A percentile compares a stretch with the other conserved stretches of the same genome.
These are phyloP conservation scores for Paramyrothecium sp. DNA, from an alignment of 2,329 filamentous ascomycete genomes.

Conservation along the genomic window DNA sequence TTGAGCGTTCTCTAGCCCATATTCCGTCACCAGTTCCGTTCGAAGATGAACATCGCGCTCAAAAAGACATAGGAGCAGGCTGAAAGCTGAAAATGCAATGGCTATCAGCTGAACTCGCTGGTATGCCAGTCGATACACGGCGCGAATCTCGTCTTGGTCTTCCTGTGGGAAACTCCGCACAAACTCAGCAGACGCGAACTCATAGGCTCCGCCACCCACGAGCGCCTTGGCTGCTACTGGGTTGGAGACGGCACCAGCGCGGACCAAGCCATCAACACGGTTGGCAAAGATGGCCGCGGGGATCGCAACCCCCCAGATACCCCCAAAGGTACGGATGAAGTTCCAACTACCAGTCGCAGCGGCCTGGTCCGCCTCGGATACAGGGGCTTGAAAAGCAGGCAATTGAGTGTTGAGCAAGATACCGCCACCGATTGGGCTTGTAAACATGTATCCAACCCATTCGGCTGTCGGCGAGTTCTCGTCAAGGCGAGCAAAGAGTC, in stretches of 20 bases:
- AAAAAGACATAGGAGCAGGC: too few species aligned
- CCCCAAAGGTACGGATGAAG: neutral
- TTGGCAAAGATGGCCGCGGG: constrained; percentile 37
- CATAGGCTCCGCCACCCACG: constrained; percentile 22
- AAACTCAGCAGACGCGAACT: constrained; percentile 20
- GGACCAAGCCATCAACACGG: constrained; percentile 10
- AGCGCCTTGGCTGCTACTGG: constrained; percentile 12
- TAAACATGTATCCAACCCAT: neutral
- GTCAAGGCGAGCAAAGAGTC: neutral
- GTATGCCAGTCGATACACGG: too few species aligned
- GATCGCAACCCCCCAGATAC: constrained; percentile 38
- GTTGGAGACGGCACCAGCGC: constrained; percentile 1
- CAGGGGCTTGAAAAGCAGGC: neutral
- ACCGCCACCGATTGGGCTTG: neutral
- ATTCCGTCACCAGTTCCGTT: too few species aligned
- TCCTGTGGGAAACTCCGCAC: constrained; percentile 15
- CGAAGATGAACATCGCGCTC: too few species aligned
- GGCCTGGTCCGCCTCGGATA: neutral
- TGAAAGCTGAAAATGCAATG: too few species aligned
- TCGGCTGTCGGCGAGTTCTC: neutral
- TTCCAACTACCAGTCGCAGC: neutral
- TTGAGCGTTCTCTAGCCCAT: too few species aligned
- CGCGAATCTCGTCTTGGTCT: constrained; percentile 16
- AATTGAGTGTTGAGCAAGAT: neutral
- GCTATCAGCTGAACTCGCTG: too few species aligned